A percentile compares a stretch with the other conserved stretches of the same genome.
Conservation (phyloP, 2,329 filamentous ascomycete genomes). For the Coniochaeta sp. region DNA sequence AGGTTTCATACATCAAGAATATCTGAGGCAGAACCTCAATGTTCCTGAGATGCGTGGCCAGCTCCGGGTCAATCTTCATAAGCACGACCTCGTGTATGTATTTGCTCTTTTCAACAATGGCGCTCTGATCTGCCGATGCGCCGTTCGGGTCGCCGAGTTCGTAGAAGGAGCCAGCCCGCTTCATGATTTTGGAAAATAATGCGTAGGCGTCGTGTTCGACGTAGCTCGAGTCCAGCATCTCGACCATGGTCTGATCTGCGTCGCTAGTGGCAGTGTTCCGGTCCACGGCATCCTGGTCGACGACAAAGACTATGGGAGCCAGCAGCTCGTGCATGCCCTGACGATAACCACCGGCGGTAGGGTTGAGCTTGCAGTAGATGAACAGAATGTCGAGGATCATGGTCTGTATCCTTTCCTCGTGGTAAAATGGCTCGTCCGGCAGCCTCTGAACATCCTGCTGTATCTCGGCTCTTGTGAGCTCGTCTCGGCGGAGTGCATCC, state of each 20-base stretch:
- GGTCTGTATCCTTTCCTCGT: constrained; percentile 67
- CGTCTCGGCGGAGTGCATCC: constrained; percentile 77
- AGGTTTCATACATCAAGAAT: constrained; percentile 68
- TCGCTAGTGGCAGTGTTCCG: constrained; percentile 24
- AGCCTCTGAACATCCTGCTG: constrained; percentile 90
- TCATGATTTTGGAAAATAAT: constrained; percentile 82
- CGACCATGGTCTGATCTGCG: constrained; percentile 48
- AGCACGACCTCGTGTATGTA: constrained; percentile 81
- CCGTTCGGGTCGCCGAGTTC: constrained; percentile 50
- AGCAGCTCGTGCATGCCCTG: constrained; percentile 98
- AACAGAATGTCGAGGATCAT: constrained; percentile 87
- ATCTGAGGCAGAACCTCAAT: constrained; percentile 94
- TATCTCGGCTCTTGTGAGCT: constrained; percentile 79
- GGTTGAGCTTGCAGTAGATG: constrained; percentile 89
- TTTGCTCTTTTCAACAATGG: constrained; percentile 79
- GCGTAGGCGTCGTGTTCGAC: constrained; percentile 89
- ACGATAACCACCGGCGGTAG: constrained; percentile 79
- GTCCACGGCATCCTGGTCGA: constrained; percentile 75
- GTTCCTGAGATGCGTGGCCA: constrained; percentile 70
- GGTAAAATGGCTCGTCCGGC: constrained; percentile 87
- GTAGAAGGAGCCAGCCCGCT: constrained; percentile 79
- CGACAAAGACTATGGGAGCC: constrained; percentile 78
- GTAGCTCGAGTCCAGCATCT: constrained; percentile 64
- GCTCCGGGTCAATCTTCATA: constrained; percentile 71
- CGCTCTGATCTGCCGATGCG: constrained; percentile 36